Evolutionary conservation across 2,329 filamentous ascomycete genomes (phyloP).

Genomic region (Colletotrichum tropicicola): DNA sequence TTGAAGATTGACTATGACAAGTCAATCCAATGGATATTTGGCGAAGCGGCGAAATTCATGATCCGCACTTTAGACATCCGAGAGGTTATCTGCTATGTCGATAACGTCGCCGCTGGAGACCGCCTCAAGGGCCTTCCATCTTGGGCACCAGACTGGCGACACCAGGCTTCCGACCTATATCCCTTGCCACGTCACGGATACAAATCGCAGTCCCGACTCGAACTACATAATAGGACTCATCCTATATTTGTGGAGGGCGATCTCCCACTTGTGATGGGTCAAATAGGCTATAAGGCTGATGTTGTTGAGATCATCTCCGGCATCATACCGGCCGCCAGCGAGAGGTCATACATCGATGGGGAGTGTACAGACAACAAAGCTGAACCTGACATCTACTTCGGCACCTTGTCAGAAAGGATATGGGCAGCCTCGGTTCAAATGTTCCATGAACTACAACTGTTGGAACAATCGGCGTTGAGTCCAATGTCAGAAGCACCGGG

Average conservation of each 20-base stretch:
- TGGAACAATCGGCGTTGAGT: too few species aligned
- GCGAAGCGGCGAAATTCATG: not conserved
- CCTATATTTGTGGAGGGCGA: not conserved
- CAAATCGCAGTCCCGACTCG: too few species aligned
- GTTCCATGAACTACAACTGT: too few species aligned
- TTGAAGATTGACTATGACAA: not conserved
- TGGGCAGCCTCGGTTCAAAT: too few species aligned
- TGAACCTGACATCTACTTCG: too few species aligned
- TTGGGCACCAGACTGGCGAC: conserved; percentile 8
- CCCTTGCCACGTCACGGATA: not conserved
- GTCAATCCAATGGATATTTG: not conserved
- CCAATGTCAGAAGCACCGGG: too few species aligned
- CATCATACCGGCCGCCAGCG: not conserved
- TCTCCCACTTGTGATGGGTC: not conserved
- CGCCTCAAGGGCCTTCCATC: not conserved
- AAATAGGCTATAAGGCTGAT: not conserved
- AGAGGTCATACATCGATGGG: not conserved
- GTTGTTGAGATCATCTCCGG: not conserved
- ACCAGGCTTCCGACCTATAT: not conserved
- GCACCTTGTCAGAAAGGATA: too few species aligned
- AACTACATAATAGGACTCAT: too few species aligned
- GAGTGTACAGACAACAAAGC: too few species aligned
- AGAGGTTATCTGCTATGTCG: not conserved
- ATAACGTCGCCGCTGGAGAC: not conserved
- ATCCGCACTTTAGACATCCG: not conserved